A percentile compares a stretch with the other conserved stretches of the same genome.
Conservation (phyloP, 1,139 yeast genomes). For the Meyerozyma sp. region DNA sequence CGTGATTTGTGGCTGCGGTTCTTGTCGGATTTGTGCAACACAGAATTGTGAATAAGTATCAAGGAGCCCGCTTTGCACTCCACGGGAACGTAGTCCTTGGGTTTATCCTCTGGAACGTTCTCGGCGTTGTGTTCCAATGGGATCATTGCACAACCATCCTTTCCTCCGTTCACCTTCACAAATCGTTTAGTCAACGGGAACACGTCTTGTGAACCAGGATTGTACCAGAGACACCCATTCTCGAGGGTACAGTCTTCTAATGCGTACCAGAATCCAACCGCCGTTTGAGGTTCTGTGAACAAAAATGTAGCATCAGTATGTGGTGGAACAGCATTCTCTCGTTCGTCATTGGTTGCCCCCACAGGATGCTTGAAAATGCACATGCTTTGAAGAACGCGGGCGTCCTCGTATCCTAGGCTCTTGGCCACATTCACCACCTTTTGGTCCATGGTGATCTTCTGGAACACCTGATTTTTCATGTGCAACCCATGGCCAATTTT, state of each 20-base stretch:
- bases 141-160: slow-evolving; percentile 49
- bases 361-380: slow-evolving; percentile 71
- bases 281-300: slow-evolving; percentile 66
- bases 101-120: slow-evolving; percentile 16
- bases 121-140: slow-evolving; percentile 18
- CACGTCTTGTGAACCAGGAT: slow-evolving; percentile 69
- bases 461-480: slow-evolving; percentile 44
- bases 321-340: slow-evolving; percentile 69
- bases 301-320: slow-evolving; percentile 76
- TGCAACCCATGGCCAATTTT: slow-evolving; percentile 81
- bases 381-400: slow-evolving; percentile 76
- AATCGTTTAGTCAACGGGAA: slow-evolving; percentile 60
- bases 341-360: slow-evolving; percentile 25
- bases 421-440: slow-evolving; percentile 49
- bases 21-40: slow-evolving; percentile 65
- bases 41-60: slow-evolving; percentile 64
- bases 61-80: slow-evolving; percentile 71
- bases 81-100: slow-evolving; percentile 41
- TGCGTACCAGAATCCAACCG: slow-evolving; percentile 82
- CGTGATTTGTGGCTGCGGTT: slow-evolving; percentile 54
- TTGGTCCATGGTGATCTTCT: slow-evolving; percentile 44
- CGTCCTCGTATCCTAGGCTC: slow-evolving; percentile 52
- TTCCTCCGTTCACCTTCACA: slow-evolving; percentile 46
- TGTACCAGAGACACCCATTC: slow-evolving; percentile 68
- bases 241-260: slow-evolving; percentile 63